Conservation (phyloP, 768 basidiomycete genomes). For the Coprinopsis cinerea region DNA sequence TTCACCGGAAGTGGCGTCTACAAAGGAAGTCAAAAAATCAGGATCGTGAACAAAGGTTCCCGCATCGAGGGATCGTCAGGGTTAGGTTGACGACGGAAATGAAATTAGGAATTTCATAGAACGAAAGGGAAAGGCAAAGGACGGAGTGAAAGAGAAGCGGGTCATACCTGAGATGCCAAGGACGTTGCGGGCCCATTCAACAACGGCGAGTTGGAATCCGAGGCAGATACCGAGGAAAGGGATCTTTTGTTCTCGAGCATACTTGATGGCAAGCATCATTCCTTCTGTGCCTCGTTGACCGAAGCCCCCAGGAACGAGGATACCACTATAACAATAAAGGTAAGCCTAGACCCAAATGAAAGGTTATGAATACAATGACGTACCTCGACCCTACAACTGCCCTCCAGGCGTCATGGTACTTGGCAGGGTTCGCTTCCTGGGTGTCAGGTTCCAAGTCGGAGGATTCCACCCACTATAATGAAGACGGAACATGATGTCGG, state of each 20-base stretch:
- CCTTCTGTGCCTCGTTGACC: slow-evolving; percentile 91
- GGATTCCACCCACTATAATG: slow-evolving; percentile 87
- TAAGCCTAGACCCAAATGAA: slow-evolving; percentile 9
- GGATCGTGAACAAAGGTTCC: too few species aligned
- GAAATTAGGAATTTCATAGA: too few species aligned
- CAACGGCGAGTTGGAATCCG: slow-evolving; percentile 94
- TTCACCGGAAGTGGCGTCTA: slow-evolving; percentile 85
- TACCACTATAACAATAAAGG: slow-evolving; percentile 50
- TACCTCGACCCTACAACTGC: slow-evolving; percentile 86
- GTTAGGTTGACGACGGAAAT: too few species aligned
- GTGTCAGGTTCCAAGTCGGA: slow-evolving; percentile 82
- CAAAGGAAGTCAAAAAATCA: slow-evolving; percentile 10
- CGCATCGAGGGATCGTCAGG: too few species aligned
- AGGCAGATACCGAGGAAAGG: slow-evolving; percentile 96
- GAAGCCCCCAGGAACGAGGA: slow-evolving; percentile 97
- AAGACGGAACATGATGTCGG: neutral
- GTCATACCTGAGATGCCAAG: slow-evolving; percentile 62
- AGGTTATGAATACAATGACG: slow-evolving; percentile 19
- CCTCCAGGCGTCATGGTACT: slow-evolving; percentile 95
- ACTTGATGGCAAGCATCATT: slow-evolving; percentile 97
- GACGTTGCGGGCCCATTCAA: slow-evolving; percentile 91
- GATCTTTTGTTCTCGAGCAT: slow-evolving; percentile 90
- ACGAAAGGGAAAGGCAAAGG: neutral
- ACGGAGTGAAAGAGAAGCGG: slow-evolving; percentile 2
- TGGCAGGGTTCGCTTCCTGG: slow-evolving; percentile 73